Evolutionary conservation across 1,284 basidiomycete genomes (phyloP).

Genomic region (Caloboletus firmus): DNA sequence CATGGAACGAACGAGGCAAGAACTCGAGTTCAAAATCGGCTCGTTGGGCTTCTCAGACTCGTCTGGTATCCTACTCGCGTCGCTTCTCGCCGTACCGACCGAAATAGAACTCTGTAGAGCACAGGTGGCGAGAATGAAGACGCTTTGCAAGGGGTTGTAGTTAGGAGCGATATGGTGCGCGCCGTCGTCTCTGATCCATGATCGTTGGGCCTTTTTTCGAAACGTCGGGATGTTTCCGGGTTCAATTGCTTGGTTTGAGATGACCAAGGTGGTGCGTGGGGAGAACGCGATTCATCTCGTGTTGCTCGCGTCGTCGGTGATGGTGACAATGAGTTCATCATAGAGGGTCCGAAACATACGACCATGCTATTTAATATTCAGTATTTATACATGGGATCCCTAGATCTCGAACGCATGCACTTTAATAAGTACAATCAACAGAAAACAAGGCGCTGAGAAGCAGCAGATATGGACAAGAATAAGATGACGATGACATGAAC

Average conservation of each 20-base stretch:
- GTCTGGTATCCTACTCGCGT: slow-evolving; percentile 77
- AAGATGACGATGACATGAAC: background rate
- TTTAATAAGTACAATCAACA: background rate
- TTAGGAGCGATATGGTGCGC: too few species aligned
- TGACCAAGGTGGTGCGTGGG: too few species aligned
- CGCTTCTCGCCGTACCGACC: slow-evolving; percentile 80
- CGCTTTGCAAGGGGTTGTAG: slow-evolving; percentile 69
- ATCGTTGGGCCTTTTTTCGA: too few species aligned
- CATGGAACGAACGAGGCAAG: slow-evolving; percentile 61
- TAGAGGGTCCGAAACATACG: background rate
- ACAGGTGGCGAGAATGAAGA: slow-evolving; percentile 72
- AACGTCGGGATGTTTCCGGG: background rate
- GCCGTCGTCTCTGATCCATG: too few species aligned
- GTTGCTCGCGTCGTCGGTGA: background rate
- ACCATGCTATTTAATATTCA: slow-evolving; percentile 5
- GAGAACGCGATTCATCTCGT: background rate
- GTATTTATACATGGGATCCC: background rate
- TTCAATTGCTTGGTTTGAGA: background rate
- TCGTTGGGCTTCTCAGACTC: slow-evolving; percentile 80
- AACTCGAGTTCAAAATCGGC: slow-evolving; percentile 87
- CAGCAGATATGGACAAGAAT: background rate
- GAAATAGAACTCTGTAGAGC: slow-evolving; percentile 76
- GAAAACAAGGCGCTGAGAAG: background rate
- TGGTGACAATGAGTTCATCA: background rate
- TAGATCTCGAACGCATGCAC: background rate